Conservation (phyloP, 768 basidiomycete species). For the Leccinum fibrillosum region DNA sequence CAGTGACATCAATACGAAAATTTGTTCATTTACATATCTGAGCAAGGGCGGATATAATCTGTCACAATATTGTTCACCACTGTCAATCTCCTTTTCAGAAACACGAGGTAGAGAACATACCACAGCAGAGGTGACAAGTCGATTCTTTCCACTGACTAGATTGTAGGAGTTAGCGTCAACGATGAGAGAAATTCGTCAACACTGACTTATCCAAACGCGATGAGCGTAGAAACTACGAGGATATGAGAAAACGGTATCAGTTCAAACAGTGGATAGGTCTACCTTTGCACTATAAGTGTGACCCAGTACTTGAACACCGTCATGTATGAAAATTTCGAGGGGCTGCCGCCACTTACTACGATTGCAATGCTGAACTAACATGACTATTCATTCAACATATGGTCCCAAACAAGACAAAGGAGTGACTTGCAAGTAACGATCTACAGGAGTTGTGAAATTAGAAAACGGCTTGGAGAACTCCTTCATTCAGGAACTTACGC, state of each 20-base stretch:
- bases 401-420: not conserved
- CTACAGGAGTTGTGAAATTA: slow-evolving; percentile 2
- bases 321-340: not conserved
- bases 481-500: slow-evolving; percentile 3
- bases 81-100: too few species aligned
- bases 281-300: slow-evolving; percentile 23
- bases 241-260: not conserved
- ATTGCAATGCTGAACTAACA: not conserved
- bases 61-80: not conserved
- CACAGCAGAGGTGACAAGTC: slow-evolving; percentile 10
- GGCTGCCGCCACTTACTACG: slow-evolving; percentile 3
- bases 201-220: slow-evolving; percentile 27
- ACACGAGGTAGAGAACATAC: slow-evolving; percentile 3
- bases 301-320: slow-evolving; percentile 12
- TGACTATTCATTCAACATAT: not conserved
- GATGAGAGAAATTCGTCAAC: not conserved
- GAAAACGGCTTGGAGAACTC: not conserved
- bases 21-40: slow-evolving; percentile 12
- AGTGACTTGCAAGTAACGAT: not conserved
- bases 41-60: slow-evolving; percentile 6
- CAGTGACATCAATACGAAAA: not conserved
- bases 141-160: slow-evolving; percentile 20
- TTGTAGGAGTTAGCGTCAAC: not conserved
- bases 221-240: slow-evolving; percentile 22
- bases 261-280: not conserved